These are phyloP conservation scores for Monosporozyma servazzii DNA, from an alignment of 805 yeast genomes.

Conservation along the genomic window DNA sequence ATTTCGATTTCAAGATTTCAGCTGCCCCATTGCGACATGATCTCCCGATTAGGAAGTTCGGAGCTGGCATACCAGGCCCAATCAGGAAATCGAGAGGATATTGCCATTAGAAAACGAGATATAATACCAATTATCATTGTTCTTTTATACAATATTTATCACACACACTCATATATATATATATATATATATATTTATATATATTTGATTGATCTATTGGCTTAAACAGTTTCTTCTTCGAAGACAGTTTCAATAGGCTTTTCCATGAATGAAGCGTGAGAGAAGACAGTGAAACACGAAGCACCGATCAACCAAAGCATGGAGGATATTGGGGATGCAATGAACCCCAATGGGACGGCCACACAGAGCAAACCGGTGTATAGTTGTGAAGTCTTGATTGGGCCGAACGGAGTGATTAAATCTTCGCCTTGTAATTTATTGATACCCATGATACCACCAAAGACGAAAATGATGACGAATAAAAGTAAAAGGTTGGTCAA, in stretches of 20 bases:
- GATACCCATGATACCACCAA: slow-evolving; percentile 71
- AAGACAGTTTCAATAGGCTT: slow-evolving; percentile 93
- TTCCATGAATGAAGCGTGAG: slow-evolving; percentile 87
- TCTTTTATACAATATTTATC: not conserved
- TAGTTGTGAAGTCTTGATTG: slow-evolving; percentile 66
- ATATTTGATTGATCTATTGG: not conserved
- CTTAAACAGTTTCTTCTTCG: slow-evolving; percentile 53
- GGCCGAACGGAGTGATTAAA: slow-evolving; percentile 63
- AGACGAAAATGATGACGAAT: slow-evolving; percentile 69
- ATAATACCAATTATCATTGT: not conserved
- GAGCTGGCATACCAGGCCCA: not conserved
- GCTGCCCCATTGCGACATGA: not conserved
- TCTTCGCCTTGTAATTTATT: slow-evolving; percentile 74
- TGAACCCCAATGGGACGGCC: slow-evolving; percentile 70
- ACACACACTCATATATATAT: not conserved
- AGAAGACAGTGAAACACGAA: slow-evolving; percentile 62
- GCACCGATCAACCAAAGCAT: slow-evolving; percentile 89
- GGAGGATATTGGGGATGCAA: slow-evolving; percentile 85
- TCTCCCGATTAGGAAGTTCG: not conserved
- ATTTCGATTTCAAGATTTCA: not conserved
- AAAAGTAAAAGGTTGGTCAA: slow-evolving; percentile 76
- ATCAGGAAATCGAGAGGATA: not conserved
- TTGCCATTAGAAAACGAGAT: not conserved
- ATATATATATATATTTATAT: not conserved
- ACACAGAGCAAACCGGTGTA: slow-evolving; percentile 75